Evolutionary conservation across 306 rosid genomes (phyloP), one percentile per base, ranked within the genome.

Genomic region (Trifolium subterraneum): DNA sequence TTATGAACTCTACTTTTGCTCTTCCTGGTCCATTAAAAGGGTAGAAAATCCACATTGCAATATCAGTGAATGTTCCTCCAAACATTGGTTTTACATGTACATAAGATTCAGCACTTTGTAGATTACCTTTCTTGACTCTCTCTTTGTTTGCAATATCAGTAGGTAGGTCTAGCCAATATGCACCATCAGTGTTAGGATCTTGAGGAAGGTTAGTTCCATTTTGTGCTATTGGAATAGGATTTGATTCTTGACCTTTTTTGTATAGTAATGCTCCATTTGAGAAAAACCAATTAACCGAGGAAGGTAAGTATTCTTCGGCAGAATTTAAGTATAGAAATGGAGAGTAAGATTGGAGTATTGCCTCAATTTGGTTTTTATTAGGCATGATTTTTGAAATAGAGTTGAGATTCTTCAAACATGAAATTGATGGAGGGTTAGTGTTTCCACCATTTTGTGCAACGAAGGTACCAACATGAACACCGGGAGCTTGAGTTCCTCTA

Each of bases 11-110:
- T 1, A 87, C 90, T 80, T 89, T 89, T 5, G 89, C 97, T 64
- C 81, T 88, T 1, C 81, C 88, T 0, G 93, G 86, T 0, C 98
- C 98, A 51, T 93, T 90, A 73, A 89, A 93, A 1, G 97, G 98
- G 72, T 86, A 90, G 79, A 93, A 93, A 0, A 89, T 15, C 98
- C 98, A 93, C 35, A 83, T 71, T 1, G 86, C 88, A 8, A 93
- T 18, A 79, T 93, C 97, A 19, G 93, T 86, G 82, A 86, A 85
- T 8, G 87, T 87, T 36, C 92, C 87, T 20, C 98, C 98, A 10
- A 82, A 11, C 90, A 89, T 88, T 25, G 98, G 93, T 44, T 90
- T 93, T 35, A 83, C 80, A 72, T 88, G 98, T 25, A 86, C 10
- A 62, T 87, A 89, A 20, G 81, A 56, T 48, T 68, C 77, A 0